Evolutionary conservation across 768 basidiomycete genomes (phyloP), one percentile per base, ranked within the genome.

Genomic region (Rhodotorula sphaerocarpa): DNA sequence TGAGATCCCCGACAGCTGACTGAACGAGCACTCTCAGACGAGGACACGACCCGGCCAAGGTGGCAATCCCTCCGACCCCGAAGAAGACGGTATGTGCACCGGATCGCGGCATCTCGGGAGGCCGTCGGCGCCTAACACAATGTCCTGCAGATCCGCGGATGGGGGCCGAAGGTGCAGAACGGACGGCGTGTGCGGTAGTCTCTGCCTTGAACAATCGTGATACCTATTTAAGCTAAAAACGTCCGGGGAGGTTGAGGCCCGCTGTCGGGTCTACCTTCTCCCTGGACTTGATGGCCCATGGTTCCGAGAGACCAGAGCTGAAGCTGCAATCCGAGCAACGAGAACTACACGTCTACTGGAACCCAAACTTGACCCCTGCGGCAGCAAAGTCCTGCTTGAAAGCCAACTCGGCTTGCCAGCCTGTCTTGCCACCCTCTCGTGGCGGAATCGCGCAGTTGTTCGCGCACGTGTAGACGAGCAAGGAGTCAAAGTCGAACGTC

Each of bases 391-490:
- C 63, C 55, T 69, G 65, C 43, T 65, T 60, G 50, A 62, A 67
- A 6, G 48, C 50, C 33, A 63, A 25, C 53, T 71, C 70, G 30
- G 48, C 31, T 5, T 36, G 57, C 70, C 70, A 71, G 3, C 67
- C 70, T 15, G 61, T 58, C 50, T 39, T 41, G 18, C 50, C 44
- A 4, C 44, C 47, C 12, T 39, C n/a, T 20, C 57, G 34, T n/a
- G 51, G n/a, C 28, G 58, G 51, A 34, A 65, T 61, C 48, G 43
- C 31, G 48, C 61, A 65, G 50, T 69, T 57, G 31, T 46, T 41
- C 25, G 50, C 16, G 54, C 68, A 70, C 3, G 71, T 70, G 52
- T 70, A 72, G 41, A 70, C 65, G 20, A 66, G 59, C 6, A 72
- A 46, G 5, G 64, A 58, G 52, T 70, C 71, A n/a, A 67, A 58